phyloP scores from a whole-genome alignment of 2,329 filamentous ascomycete genomes.

The Fusarium udum region DNA sequence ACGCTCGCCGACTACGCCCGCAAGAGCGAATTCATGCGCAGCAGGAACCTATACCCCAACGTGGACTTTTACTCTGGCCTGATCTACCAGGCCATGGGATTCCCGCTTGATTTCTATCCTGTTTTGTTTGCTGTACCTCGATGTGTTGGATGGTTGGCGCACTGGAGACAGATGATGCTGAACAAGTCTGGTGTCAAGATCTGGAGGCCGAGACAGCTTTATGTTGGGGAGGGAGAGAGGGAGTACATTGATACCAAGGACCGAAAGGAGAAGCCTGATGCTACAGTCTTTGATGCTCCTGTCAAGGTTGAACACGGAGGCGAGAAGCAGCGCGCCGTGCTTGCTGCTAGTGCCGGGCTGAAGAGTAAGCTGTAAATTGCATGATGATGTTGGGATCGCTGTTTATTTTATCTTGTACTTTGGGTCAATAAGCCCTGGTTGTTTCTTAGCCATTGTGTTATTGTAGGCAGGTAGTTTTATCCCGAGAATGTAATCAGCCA shows the following conservation, averaged over 20 bases:
- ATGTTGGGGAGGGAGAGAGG: slow-evolving; percentile 56
- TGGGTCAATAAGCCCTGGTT: fast-evolving
- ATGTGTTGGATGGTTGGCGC: slow-evolving; percentile 61
- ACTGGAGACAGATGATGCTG: slow-evolving; percentile 62
- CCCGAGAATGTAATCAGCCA: neutral
- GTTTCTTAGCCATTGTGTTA: fast-evolving
- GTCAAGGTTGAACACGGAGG: slow-evolving; percentile 26
- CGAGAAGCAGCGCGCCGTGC: slow-evolving; percentile 3
- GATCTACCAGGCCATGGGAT: slow-evolving; percentile 63
- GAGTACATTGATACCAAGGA: slow-evolving; percentile 53
- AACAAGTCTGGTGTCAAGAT: slow-evolving; percentile 59
- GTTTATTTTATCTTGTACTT: neutral
- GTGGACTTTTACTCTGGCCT: slow-evolving; percentile 63
- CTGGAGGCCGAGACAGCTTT: slow-evolving; percentile 60
- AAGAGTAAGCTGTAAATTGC: neutral
- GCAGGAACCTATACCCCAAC: slow-evolving; percentile 60
- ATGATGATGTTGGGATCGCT: neutral
- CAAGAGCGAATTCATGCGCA: slow-evolving; percentile 59
- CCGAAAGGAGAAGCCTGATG: slow-evolving; percentile 44
- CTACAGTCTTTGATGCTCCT: slow-evolving; percentile 9
- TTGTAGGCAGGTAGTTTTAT: neutral
- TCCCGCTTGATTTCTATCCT: slow-evolving; percentile 63
- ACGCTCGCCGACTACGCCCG: slow-evolving; percentile 56
- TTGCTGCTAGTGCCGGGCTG: neutral
- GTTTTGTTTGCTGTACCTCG: slow-evolving; percentile 61